Conservation (phyloP, 352 stramenopile genomes). For the Pythium rhizo-oryzae region DNA sequence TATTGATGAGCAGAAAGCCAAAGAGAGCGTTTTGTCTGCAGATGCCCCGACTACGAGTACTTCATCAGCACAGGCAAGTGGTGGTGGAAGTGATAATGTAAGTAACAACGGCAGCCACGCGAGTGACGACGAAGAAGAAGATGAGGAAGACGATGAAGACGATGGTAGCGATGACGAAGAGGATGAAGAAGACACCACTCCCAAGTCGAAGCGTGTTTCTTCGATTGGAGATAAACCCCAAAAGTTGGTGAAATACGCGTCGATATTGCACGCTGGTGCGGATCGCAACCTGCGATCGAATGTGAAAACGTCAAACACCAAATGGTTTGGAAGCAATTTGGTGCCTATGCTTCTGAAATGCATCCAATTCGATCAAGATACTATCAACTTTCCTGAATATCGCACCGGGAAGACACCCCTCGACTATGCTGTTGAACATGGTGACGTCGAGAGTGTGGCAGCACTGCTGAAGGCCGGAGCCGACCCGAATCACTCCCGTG, state of each 20-base stretch:
- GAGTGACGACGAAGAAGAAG: constrained; percentile 16
- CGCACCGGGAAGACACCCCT: constrained; percentile 59
- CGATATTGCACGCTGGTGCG: constrained; percentile 55
- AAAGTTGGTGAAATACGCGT: constrained; percentile 46
- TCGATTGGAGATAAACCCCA: not conserved
- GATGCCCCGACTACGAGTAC: not conserved
- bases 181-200: constrained; percentile 15
- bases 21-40: constrained; percentile 6
- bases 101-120: constrained; percentile 9
- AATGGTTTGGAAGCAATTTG: constrained; percentile 63
- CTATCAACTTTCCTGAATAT: constrained; percentile 53
- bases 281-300: constrained; percentile 44
- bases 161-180: constrained; percentile 15
- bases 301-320: constrained; percentile 29
- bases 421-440: constrained; percentile 53
- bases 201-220: not conserved
- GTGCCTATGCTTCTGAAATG: constrained; percentile 49
- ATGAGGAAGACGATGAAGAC: constrained; percentile 15
- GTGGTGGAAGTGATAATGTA: not conserved
- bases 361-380: constrained; percentile 36
- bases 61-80: not conserved
- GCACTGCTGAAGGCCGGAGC: constrained; percentile 42
- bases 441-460: constrained; percentile 42
- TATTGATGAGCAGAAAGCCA: constrained; percentile 32
- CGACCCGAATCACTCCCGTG: constrained; percentile 54